phyloP scores from a whole-genome alignment of 805 yeast genomes.

The Danielia oregonensis region DNA sequence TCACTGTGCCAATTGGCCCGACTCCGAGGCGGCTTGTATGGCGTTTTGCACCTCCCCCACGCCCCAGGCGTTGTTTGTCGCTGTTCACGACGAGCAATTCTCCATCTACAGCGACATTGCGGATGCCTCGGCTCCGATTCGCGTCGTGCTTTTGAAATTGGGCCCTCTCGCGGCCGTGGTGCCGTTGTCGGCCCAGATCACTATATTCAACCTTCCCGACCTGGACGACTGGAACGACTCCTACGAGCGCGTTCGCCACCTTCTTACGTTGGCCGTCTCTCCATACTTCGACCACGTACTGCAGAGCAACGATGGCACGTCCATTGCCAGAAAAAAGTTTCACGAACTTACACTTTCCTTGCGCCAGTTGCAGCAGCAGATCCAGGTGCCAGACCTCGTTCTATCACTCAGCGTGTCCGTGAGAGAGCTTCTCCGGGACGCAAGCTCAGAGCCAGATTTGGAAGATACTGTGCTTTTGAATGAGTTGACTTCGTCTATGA shows the following conservation, averaged over 20 bases:
- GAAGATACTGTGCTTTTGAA: constrained; percentile 59
- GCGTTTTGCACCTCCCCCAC: constrained; percentile 7
- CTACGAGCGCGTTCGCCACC: constrained; percentile 52
- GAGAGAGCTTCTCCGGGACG: constrained; percentile 8
- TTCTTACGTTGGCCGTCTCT: constrained; percentile 60
- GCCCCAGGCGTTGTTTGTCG: constrained; percentile 12
- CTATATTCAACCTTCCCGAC: constrained; percentile 13
- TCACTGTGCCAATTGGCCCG: constrained; percentile 5
- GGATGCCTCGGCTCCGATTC: constrained; percentile 7
- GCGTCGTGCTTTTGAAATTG: constrained; percentile 10
- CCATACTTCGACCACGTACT: constrained; percentile 61
- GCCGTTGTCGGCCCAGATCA: constrained; percentile 12
- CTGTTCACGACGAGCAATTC: constrained; percentile 3
- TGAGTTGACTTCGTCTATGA: constrained; percentile 63
- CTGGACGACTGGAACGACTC: constrained; percentile 16
- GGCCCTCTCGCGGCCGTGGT: constrained; percentile 4
- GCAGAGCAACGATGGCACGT: constrained; percentile 2
- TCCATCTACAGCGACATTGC: constrained; percentile 4
- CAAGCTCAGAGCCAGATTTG: constrained; percentile 23
- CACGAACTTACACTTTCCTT: constrained; percentile 66
- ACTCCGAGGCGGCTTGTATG: constrained; percentile 2
- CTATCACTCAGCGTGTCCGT: constrained; percentile 51
- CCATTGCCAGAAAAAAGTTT: constrained; percentile 48
- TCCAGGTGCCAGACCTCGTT: constrained; percentile 63
- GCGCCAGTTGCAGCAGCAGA: constrained; percentile 61